Base-by-base conservation (phyloP, 208 protist species). In the Wallacemonas sp. region DNA sequence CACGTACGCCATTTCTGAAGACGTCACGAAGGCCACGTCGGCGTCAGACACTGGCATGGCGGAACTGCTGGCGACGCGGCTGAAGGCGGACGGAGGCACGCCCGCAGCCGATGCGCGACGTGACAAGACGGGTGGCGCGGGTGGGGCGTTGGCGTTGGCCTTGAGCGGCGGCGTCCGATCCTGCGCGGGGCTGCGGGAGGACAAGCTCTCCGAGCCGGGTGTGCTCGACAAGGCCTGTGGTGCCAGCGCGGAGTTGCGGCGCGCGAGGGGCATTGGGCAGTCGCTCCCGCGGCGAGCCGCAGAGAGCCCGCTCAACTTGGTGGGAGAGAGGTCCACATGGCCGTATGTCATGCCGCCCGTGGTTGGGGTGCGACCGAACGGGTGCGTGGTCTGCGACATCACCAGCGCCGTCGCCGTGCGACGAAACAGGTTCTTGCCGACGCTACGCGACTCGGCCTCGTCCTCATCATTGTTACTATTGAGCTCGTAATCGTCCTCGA, bases 11-110 rank as follows among this genome's bases (percentile, higher is more conserved):
- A 90, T 63, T 45, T 79, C 78, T 21, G 77, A 78, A 66, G 46
- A 78, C 30, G 79, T 80, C 37, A 79, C 83, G 66, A 78, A 83
- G 17, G 60, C 48, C 29, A 90, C 59, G 42, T 90, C 83, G 45
- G 44, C 71, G 9, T 84, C 83, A 6, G 80, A 79, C 3, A 81
- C 79, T 0, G 83, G 79, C 54, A 90, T 63, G 19, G 84, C 78
- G 4, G 76, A 50, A 12, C 68, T 50, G 26, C 73, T 78, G 29
- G 77, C 58, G 32, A 75, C 69, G 44, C 82, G 78, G 6, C 59
- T 57, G 57, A 69, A 69, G 21, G 26, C 67, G 57, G 24, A 39
- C 44, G 22, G 39, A 53, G 19, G 30, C 59, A 19, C 55, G 33
- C 38, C 29, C 53, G 26, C 22, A 41, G 34, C 44, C 19, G 57